Evolutionary conservation across 495 filamentous ascomycete species (phyloP).

Genomic region (Alectoria sarmentosa): DNA sequence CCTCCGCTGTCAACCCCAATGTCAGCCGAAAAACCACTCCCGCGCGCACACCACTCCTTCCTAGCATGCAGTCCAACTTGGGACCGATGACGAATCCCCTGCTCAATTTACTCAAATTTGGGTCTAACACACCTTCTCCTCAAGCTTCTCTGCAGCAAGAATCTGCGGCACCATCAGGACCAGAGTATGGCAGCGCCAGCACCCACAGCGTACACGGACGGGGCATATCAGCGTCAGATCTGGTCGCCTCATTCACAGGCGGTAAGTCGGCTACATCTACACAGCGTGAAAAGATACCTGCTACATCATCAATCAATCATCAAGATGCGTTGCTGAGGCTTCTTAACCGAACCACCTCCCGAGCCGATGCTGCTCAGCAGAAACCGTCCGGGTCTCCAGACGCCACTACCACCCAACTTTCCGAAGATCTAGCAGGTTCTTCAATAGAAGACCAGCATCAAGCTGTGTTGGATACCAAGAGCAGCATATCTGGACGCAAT

Average conservation of each 20-base stretch:
- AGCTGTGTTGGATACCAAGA: not conserved
- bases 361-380: conserved; percentile 25
- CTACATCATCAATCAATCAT: conserved; percentile 40
- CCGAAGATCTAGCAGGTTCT: conserved; percentile 13
- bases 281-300: conserved; percentile 27
- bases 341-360: conserved; percentile 49
- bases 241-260: conserved; percentile 54
- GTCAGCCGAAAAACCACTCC: conserved; percentile 9
- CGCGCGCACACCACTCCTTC: conserved; percentile 22
- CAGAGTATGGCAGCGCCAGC: conserved; percentile 34
- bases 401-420: conserved; percentile 11
- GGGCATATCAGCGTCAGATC: conserved; percentile 54
- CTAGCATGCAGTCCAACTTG: conserved; percentile 18
- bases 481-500: conserved; percentile 19
- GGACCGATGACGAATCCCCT: conserved; percentile 35
- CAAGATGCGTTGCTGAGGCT: conserved; percentile 61
- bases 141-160: conserved; percentile 33
- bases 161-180: conserved; percentile 34
- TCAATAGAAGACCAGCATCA: conserved; percentile 14
- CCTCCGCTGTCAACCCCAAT: not conserved
- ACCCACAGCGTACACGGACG: conserved; percentile 40
- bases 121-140: conserved; percentile 41
- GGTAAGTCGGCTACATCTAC: conserved; percentile 31
- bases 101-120: conserved; percentile 84
- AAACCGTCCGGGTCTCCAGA: conserved; percentile 8